Evolutionary conservation across 352 stramenopile genomes (phyloP), one percentile per base, ranked within the genome.

Genomic region (Vaucheria bursata): DNA sequence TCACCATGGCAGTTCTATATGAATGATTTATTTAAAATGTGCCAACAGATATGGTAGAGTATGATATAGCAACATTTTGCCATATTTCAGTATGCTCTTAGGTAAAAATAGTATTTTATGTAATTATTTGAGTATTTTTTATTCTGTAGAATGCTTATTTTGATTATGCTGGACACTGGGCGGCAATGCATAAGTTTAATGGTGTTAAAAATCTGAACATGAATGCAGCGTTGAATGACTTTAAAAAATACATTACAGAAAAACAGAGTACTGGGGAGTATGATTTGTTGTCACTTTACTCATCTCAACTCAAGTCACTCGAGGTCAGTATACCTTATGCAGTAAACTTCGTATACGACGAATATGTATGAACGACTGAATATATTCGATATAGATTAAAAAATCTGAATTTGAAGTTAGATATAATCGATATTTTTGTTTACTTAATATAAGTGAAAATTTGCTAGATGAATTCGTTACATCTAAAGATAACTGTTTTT

Each of bases 101-200:
- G n/a, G n/a, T n/a, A n/a, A n/a, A n/a, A n/a, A n/a, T n/a, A n/a
- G n/a, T n/a, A n/a, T n/a, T n/a, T n/a, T n/a, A n/a, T n/a, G n/a
- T n/a, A n/a, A n/a, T n/a, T n/a, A n/a, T n/a, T n/a, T n/a, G n/a
- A n/a, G n/a, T n/a, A n/a, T n/a, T n/a, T n/a, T n/a, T n/a, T n/a
- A n/a, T 77, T 59, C 50, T 71, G 29, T 70, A 82, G 73, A 64
- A 64, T 12, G 77, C 70, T 0, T 82, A 79, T 71, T 82, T 82
- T 50, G 77, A 82, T 71, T 82, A 77, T 40, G 77, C 77, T 25
- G 77, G 77, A 32, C 71, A 82, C 35, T 82, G 77, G 77, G 70
- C 77, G 1, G 50, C 64, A 36, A 79, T 71, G 1, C 77, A 82
- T 67, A 74, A 50, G 8, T 82, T 82, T 59, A 73, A 29, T 71